phyloP scores from a whole-genome alignment of 257 asterid species.

The Eucommia ulmoides region DNA sequence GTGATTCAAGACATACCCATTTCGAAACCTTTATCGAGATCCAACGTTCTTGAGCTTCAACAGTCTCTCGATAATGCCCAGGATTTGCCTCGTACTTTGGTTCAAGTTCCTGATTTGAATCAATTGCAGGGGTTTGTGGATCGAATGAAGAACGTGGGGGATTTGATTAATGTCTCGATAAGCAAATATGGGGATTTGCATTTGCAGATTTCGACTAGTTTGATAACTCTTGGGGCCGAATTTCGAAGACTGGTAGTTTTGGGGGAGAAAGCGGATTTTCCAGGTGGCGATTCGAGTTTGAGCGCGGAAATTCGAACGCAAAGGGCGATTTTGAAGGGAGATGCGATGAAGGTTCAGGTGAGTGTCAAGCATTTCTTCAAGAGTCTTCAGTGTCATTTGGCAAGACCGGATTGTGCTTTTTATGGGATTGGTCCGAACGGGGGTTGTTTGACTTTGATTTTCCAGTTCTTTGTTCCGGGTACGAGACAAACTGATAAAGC shows the following conservation, averaged over 20 bases:
- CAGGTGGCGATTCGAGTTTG: constrained; percentile 25
- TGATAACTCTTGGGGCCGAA: constrained; percentile 69
- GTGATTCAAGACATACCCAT: constrained; percentile 93
- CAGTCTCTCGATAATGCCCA: constrained; percentile 51
- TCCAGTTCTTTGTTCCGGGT: constrained; percentile 86
- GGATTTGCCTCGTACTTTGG: constrained; percentile 58
- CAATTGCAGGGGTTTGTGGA: constrained; percentile 57
- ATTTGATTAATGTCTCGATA: constrained; percentile 58
- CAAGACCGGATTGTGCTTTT: constrained; percentile 82
- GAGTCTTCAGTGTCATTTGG: constrained; percentile 65
- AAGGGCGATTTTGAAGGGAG: constrained; percentile 60
- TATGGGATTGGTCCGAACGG: constrained; percentile 66
- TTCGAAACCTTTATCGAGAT: constrained; percentile 73
- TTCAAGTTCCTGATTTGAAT: constrained; percentile 50
- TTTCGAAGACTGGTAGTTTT: constrained; percentile 54
- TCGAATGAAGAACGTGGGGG: constrained; percentile 78
- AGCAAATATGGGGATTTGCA: constrained; percentile 76
- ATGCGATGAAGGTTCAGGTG: constrained; percentile 73
- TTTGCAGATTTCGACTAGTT: constrained; percentile 57
- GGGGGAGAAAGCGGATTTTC: constrained; percentile 54
- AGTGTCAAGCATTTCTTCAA: constrained; percentile 81
- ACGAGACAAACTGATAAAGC: constrained; percentile 72
- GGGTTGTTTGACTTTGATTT: constrained; percentile 61
- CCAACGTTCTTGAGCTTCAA: constrained; percentile 60
- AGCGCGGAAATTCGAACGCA: constrained; percentile 47